phyloP scores from a whole-genome alignment of 225 moss, liverwort and hornwort genomes.

The Marchantia polymorpha region DNA sequence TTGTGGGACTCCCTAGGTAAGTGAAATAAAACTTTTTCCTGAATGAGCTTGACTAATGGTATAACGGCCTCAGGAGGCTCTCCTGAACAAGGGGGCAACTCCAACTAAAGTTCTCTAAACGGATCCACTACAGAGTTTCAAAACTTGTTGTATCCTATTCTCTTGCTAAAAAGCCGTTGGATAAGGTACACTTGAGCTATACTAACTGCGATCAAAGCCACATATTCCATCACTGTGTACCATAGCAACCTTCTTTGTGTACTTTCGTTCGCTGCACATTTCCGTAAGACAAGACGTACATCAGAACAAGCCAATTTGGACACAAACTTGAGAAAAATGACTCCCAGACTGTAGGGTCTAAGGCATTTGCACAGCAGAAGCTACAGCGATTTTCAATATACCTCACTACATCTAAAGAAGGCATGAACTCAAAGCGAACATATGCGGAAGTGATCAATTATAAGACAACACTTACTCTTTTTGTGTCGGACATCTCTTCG shows the following conservation, averaged over 20 bases:
- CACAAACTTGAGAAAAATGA: too few relatives aligned
- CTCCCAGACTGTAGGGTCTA: not conserved
- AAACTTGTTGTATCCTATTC: slow-evolving; percentile 82
- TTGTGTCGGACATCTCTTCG: slow-evolving; percentile 82
- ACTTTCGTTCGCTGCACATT: slow-evolving; percentile 70
- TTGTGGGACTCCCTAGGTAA: too few relatives aligned
- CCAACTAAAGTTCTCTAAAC: not conserved
- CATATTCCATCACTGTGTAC: slow-evolving; percentile 69
- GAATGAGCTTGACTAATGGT: not conserved
- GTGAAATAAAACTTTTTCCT: too few relatives aligned
- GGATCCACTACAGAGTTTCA: slow-evolving; percentile 22
- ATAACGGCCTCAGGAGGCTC: not conserved
- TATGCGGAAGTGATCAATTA: not conserved
- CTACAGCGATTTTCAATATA: too few relatives aligned
- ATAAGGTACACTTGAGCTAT: slow-evolving; percentile 77
- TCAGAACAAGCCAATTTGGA: not conserved
- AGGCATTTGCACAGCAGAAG: too few relatives aligned
- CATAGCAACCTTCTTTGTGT: slow-evolving; percentile 63
- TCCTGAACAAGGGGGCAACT: not conserved
- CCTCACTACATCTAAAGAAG: too few relatives aligned
- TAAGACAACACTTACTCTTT: slow-evolving; percentile 47
- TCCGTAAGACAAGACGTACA: too few relatives aligned
- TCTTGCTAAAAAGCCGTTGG: slow-evolving; percentile 78
- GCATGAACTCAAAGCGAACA: not conserved
- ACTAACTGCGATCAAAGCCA: slow-evolving; percentile 63